Evolutionary conservation across 768 basidiomycete species (phyloP).

Genomic region (Rhizopogon salebrosus): DNA sequence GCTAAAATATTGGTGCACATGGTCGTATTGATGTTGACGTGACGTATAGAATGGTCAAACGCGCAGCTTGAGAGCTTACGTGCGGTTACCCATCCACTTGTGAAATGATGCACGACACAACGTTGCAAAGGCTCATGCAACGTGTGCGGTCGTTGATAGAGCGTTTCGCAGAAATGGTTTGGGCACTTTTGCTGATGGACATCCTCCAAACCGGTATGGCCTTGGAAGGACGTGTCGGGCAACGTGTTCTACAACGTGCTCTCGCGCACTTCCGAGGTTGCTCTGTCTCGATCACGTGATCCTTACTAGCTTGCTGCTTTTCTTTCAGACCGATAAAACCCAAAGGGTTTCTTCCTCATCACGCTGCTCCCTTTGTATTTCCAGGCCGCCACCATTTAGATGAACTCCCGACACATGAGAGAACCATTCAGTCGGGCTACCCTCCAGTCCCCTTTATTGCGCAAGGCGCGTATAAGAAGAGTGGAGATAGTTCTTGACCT

Average conservation of each 20-base stretch:
- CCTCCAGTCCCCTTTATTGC: not conserved
- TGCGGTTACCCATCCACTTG: not conserved
- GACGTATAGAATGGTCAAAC: no score
- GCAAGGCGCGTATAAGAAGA: not conserved
- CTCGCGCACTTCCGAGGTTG: constrained; percentile 18
- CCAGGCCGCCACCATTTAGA: constrained; percentile 15
- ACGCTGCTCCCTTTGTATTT: constrained; percentile 13
- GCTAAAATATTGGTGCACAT: not conserved
- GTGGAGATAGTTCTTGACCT: not conserved
- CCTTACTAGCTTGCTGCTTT: not conserved
- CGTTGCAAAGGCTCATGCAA: not conserved
- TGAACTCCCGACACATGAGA: not conserved
- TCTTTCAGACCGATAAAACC: not conserved
- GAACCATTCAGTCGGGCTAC: not conserved
- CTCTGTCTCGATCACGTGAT: constrained; percentile 21
- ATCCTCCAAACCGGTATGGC: no score
- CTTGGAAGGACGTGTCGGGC: no score
- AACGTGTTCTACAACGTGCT: constrained; percentile 16
- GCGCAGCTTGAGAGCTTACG: not conserved
- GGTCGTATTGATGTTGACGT: not conserved
- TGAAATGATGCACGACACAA: not conserved
- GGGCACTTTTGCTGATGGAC: no score
- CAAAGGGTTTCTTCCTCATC: not conserved
- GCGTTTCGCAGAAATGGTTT: not conserved
- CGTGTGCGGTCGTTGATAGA: not conserved